These are phyloP conservation scores for Globisporangium perplexum DNA, from an alignment of 352 stramenopile species.

Conservation along the genomic window DNA sequence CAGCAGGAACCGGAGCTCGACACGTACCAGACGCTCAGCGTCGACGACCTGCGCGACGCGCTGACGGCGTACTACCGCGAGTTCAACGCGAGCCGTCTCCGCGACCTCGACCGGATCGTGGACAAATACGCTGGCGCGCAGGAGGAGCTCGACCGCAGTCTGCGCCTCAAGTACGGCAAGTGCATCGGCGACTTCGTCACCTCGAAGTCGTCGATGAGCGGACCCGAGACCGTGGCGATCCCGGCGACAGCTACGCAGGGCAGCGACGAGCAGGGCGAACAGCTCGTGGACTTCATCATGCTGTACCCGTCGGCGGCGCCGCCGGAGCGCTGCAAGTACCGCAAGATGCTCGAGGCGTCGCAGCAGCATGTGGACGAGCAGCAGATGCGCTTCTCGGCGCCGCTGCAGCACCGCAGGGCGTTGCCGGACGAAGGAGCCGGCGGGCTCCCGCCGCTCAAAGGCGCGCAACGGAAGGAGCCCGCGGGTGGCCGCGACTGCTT, in stretches of 20 bases:
- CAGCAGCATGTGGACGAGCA: slow-evolving; percentile 76
- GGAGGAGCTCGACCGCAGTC: slow-evolving; percentile 53
- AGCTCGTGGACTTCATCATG: slow-evolving; percentile 57
- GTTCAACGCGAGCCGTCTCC: slow-evolving; percentile 48
- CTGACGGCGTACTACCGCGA: slow-evolving; percentile 49
- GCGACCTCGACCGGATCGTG: slow-evolving; percentile 72
- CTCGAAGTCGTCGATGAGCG: not conserved
- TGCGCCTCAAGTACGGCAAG: slow-evolving; percentile 66
- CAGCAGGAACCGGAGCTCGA: slow-evolving; percentile 12
- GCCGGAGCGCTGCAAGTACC: slow-evolving; percentile 45
- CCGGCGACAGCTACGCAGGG: not conserved
- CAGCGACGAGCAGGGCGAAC: slow-evolving; percentile 29
- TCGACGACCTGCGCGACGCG: slow-evolving; percentile 29
- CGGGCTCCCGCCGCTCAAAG: slow-evolving; percentile 47
- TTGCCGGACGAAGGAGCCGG: slow-evolving; percentile 11
- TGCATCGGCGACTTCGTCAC: slow-evolving; percentile 42
- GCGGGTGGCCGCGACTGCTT: slow-evolving; percentile 70
- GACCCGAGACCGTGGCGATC: slow-evolving; percentile 1
- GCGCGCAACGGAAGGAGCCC: slow-evolving; percentile 39
- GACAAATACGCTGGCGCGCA: slow-evolving; percentile 61
- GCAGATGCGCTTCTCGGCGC: slow-evolving; percentile 73
- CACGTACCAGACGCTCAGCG: slow-evolving; percentile 15
- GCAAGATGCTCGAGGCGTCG: slow-evolving; percentile 74
- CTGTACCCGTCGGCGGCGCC: slow-evolving; percentile 51
- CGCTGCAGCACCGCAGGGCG: slow-evolving; percentile 60